Percentiles rank a stretch among this genome's conserved stretches.
Evolutionary conservation across 169 alveolate genomes (phyloP).

Genomic region (Plasmodium cynomolgi): DNA sequence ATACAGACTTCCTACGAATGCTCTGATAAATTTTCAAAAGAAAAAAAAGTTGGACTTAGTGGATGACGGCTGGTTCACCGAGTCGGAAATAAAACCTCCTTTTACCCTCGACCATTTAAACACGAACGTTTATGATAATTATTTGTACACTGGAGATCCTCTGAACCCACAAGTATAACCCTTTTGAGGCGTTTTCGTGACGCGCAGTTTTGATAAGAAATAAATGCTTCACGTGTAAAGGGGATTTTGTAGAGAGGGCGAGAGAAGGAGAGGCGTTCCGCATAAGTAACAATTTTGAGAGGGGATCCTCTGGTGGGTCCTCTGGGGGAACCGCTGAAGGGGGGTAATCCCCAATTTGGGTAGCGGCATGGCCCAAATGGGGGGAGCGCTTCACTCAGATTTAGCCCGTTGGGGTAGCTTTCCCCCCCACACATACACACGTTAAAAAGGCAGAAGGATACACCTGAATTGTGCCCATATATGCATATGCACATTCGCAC

Average conservation of each 20-base stretch:
- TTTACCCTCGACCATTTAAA: slow-evolving; percentile 78
- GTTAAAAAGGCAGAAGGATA: background rate
- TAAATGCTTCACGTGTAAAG: background rate
- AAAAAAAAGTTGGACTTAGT: slow-evolving; percentile 77
- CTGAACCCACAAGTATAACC: slow-evolving; percentile 81
- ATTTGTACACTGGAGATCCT: slow-evolving; percentile 86
- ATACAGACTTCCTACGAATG: slow-evolving; percentile 45
- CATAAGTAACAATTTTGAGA: too few relatives aligned
- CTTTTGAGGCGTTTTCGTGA: background rate
- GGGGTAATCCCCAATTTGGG: background rate
- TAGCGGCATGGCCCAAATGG: background rate
- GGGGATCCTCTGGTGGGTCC: too few relatives aligned
- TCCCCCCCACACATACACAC: too few relatives aligned
- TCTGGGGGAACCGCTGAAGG: background rate
- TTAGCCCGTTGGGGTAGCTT: background rate
- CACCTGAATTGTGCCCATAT: background rate
- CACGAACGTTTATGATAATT: slow-evolving; percentile 82
- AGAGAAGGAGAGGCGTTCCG: background rate
- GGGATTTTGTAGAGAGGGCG: background rate
- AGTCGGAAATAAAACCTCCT: slow-evolving; percentile 81
- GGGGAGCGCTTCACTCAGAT: background rate
- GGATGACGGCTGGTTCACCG: slow-evolving; percentile 83
- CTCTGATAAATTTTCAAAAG: slow-evolving; percentile 76
- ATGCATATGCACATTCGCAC: background rate
- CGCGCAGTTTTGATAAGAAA: background rate